phyloP scores from a whole-genome alignment of 371 early-diverging fungal genomes.

The Lichtheimia hyalospora region DNA sequence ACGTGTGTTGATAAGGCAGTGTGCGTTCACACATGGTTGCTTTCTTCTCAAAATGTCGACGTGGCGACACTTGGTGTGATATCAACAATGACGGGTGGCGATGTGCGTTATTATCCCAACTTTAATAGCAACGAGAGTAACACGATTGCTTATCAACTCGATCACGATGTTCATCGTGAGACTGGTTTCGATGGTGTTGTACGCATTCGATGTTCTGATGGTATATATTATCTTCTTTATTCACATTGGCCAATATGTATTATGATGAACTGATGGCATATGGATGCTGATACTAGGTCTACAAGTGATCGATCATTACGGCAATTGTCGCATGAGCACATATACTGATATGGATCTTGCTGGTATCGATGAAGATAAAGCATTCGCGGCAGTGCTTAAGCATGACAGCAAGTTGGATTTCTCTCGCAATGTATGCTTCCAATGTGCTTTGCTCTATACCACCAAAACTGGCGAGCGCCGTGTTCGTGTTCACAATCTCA shows the following conservation, averaged over 20 bases:
- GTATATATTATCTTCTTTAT: slow-evolving; percentile 29
- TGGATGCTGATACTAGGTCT: slow-evolving; percentile 51
- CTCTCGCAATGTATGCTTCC: slow-evolving; percentile 81
- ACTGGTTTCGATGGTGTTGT: slow-evolving; percentile 90
- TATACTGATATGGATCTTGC: slow-evolving; percentile 91
- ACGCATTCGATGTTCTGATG: slow-evolving; percentile 91
- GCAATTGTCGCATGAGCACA: slow-evolving; percentile 94
- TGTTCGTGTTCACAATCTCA: slow-evolving; percentile 89
- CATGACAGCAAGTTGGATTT: slow-evolving; percentile 93
- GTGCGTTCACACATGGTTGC: slow-evolving; percentile 85
- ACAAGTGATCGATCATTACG: slow-evolving; percentile 88
- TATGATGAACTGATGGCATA: not conserved
- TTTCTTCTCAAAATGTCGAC: slow-evolving; percentile 87
- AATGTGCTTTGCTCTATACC: slow-evolving; percentile 92
- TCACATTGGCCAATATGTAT: too few species aligned
- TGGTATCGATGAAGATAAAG: slow-evolving; percentile 87
- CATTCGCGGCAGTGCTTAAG: slow-evolving; percentile 83
- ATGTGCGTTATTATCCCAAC: slow-evolving; percentile 74
- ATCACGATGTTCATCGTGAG: slow-evolving; percentile 69
- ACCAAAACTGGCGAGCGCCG: slow-evolving; percentile 84
- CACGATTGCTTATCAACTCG: slow-evolving; percentile 74
- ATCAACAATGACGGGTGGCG: slow-evolving; percentile 85
- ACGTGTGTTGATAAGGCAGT: slow-evolving; percentile 83
- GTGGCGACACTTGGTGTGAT: slow-evolving; percentile 80
- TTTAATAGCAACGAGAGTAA: slow-evolving; percentile 77